Base-by-base conservation (phyloP, 345 rosid genomes). In the Salix koriyanagi region DNA sequence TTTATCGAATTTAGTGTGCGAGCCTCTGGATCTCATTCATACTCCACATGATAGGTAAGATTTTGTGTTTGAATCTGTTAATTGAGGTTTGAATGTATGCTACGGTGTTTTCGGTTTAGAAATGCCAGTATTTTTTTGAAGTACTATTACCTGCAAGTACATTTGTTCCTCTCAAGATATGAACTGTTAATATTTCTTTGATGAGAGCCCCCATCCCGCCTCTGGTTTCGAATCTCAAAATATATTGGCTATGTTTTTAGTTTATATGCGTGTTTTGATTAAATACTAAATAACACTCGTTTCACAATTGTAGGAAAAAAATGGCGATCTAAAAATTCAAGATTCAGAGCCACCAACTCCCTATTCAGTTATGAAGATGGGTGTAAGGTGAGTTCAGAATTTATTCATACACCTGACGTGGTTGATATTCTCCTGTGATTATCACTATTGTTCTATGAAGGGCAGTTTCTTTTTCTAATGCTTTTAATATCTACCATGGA, bases 261-360 rank as follows among this genome's bases (percentile, higher is more conserved):
- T 21, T 70, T 14, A 26, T 6, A 3, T 28, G n/a, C 32, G 52
- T 44, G 30, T 61, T 76, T 41, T 42, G 13, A 32, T 42, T 41
- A 41, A 16, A 64, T 56, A 26, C 50, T 28, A 56, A 32, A 58
- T 74, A 65, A 19, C 50, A 34, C 71, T 79, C 13, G 65, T 41
- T 70, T 80, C 64, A 54, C 75, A 65, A 68, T 75, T 85, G 70
- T 92, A 96, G 99, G 99, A 93, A 71, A 90, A 89, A 85, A 90
- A 90, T 84, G 97, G 90, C 68, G 97, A 93, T 79, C 78, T 79
- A 67, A 96, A 89, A 85, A 80, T 86, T 84, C 97, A 89, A 81
- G 98, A 93, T 79, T 91, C 97, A 7, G 99, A 93, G 92, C 99
- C 99, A 78, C 92, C 89, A 76, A 96, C 98, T 80, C 98, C 99